Base-by-base conservation (phyloP, 2,329 filamentous ascomycete species). In the Colletotrichum euphorbiae region DNA sequence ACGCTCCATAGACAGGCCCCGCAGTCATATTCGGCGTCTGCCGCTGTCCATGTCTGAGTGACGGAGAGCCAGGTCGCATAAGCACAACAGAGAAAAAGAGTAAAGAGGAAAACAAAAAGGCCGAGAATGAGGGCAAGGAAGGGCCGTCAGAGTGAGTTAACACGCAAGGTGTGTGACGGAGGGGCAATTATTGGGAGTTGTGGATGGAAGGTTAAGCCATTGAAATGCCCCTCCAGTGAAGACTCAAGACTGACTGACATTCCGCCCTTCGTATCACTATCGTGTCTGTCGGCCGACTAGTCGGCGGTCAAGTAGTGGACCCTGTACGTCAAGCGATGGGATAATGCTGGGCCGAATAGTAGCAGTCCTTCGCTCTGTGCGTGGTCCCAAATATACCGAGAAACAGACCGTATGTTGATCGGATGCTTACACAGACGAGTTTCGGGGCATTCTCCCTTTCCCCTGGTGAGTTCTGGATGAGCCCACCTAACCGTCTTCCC, bases 221-320 rank as follows among this genome's bases (percentile, higher is more conserved):
- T 46, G 24, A 43, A 50, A 33, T 13, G 46, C 46, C 36, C 36
- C 58, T 33, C 21, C 38, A 38, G 28, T 13, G 24, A 24, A 28
- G 28, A 38, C 36, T 38, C 6, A 28, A 28, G 28, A 28, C 28
- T 28, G 28, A 3, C 33, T 11, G 8, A 38, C 36, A 42, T 33
- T 54, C 54, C 45, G 50, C 54, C 61, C 52, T 36, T 54, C 55
- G 58, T 50, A 51, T 59, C 45, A 45, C 58, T 45, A 45, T 64
- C 61, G 43, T 42, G 52, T 11, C 12, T 51, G 21, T 54, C 52
- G 61, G 61, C 61, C 61, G 61, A 54, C 62, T 54, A 46, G 56
- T 40, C 48, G 48, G 62, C 57, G 40, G 57, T 62, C 48, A 36
- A 38, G 52, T 38, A n/a, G 48, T 45, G 51, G 9, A 17, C 28